Evolutionary conservation across 345 rosid genomes (phyloP).

Genomic region (Carallia brachiata): DNA sequence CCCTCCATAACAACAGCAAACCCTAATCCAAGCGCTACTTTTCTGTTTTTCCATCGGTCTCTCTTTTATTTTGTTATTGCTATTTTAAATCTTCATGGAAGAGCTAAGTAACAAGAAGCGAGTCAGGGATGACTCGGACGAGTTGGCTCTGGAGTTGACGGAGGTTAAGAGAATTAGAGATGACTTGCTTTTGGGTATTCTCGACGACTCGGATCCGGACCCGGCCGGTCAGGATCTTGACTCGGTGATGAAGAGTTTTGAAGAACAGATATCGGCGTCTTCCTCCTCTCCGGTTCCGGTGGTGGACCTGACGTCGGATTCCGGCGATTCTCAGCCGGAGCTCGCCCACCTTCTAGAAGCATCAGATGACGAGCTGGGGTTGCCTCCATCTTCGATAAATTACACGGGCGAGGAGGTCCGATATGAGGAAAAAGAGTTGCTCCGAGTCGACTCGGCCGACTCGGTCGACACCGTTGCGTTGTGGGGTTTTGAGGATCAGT

Average conservation of each 20-base stretch:
- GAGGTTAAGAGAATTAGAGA: slow-evolving; percentile 48
- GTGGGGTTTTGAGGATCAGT: slow-evolving; percentile 39
- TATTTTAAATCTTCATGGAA: slow-evolving; percentile 25
- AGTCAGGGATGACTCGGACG: slow-evolving; percentile 41
- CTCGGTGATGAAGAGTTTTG: slow-evolving; percentile 30
- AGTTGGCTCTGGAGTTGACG: slow-evolving; percentile 26
- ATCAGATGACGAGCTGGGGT: slow-evolving; percentile 31
- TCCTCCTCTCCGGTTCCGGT: slow-evolving; percentile 6
- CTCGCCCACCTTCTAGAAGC: slow-evolving; percentile 29
- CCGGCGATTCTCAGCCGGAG: slow-evolving; percentile 36
- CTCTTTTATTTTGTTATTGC: not conserved
- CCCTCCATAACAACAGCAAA: slow-evolving; percentile 24
- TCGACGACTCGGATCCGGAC: slow-evolving; percentile 21
- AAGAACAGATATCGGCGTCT: slow-evolving; percentile 18
- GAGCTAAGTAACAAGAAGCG: slow-evolving; percentile 38
- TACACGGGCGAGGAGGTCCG: not conserved
- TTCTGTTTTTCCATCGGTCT: no score
- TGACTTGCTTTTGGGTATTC: slow-evolving; percentile 35
- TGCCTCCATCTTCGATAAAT: slow-evolving; percentile 17
- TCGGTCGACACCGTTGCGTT: slow-evolving; percentile 28
- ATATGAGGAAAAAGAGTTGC: slow-evolving; percentile 19
- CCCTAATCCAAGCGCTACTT: slow-evolving; percentile 8
- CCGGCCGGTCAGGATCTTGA: slow-evolving; percentile 22
- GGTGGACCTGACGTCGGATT: slow-evolving; percentile 33
- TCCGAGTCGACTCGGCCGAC: slow-evolving; percentile 26